phyloP scores from a whole-genome alignment of 495 filamentous ascomycete species.

The Aspergillus leporis region DNA sequence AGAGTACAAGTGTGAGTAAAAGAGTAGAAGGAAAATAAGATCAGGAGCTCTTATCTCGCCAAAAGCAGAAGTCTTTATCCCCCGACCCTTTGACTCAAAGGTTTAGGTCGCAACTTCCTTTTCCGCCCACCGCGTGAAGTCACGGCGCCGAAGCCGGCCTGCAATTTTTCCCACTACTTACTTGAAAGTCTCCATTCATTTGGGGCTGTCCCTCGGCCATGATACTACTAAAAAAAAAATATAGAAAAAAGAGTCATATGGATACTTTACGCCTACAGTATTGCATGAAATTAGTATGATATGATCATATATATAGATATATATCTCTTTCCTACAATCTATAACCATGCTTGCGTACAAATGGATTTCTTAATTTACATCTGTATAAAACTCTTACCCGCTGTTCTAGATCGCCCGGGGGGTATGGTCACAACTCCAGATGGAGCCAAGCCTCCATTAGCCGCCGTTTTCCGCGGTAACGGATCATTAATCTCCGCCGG shows the following conservation, averaged over 20 bases:
- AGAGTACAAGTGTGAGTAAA: neutral
- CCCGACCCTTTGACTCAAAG: neutral
- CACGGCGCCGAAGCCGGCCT: slow-evolving; percentile 41
- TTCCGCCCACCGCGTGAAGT: slow-evolving; percentile 28
- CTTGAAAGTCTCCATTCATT: no score
- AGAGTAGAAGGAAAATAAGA: neutral
- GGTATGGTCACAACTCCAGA: neutral
- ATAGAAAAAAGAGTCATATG: no score
- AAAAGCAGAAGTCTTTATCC: slow-evolving; percentile 32
- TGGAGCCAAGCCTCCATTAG: neutral
- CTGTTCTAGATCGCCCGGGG: neutral
- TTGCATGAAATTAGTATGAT: no score
- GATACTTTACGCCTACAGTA: no score
- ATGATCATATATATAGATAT: no score
- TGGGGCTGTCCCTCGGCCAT: neutral
- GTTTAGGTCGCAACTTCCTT: slow-evolving; percentile 17
- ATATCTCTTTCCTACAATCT: no score
- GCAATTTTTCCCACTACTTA: slow-evolving; percentile 1
- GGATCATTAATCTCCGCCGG: slow-evolving; percentile 12
- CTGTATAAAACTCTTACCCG: neutral
- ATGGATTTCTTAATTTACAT: no score
- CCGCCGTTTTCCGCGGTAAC: slow-evolving; percentile 20
- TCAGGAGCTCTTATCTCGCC: neutral
- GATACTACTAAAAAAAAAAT: neutral
- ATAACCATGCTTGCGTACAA: no score